phyloP scores from a whole-genome alignment of 306 rosid genomes.

The Fragaria ananassa region DNA sequence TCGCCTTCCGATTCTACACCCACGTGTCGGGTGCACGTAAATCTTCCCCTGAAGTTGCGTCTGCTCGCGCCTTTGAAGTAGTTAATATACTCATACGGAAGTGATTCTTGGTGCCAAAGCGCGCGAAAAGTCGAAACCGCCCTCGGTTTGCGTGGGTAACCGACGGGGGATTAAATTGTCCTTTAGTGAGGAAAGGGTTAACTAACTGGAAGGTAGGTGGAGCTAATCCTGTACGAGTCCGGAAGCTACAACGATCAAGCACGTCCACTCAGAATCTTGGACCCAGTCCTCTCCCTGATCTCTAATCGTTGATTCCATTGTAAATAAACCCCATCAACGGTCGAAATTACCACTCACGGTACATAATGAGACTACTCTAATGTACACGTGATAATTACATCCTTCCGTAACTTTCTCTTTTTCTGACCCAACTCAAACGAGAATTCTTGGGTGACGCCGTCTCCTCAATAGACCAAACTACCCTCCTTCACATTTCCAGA shows the following conservation, averaged over 20 bases:
- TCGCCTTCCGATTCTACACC: background rate
- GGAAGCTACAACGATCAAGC: constrained; percentile 43
- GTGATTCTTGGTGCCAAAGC: constrained; percentile 17
- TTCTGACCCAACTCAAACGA: constrained; percentile 42
- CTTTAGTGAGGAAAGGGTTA: constrained; percentile 3
- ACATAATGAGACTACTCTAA: background rate
- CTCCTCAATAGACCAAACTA: background rate
- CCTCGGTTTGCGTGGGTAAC: background rate
- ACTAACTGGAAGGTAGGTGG: constrained; percentile 59
- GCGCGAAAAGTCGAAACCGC: constrained; percentile 18
- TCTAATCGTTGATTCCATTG: constrained; percentile 26
- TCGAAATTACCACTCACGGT: constrained; percentile 8
- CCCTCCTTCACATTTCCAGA: constrained; percentile 13
- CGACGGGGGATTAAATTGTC: constrained; percentile 33
- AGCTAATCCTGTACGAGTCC: constrained; percentile 40
- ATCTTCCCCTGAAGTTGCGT: constrained; percentile 4
- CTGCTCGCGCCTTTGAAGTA: constrained; percentile 29
- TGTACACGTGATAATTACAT: constrained; percentile 45
- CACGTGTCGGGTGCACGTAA: constrained; percentile 38
- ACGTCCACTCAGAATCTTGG: constrained; percentile 27
- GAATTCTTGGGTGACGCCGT: constrained; percentile 47
- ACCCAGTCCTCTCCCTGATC: constrained; percentile 10
- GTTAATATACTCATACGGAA: constrained; percentile 26
- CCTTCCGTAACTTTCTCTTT: constrained; percentile 38
- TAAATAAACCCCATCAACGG: constrained; percentile 30